A percentile compares a stretch with the other conserved stretches of the same genome.
phyloP scores from a whole-genome alignment of 768 basidiomycete genomes.

The Suillus spraguei region DNA sequence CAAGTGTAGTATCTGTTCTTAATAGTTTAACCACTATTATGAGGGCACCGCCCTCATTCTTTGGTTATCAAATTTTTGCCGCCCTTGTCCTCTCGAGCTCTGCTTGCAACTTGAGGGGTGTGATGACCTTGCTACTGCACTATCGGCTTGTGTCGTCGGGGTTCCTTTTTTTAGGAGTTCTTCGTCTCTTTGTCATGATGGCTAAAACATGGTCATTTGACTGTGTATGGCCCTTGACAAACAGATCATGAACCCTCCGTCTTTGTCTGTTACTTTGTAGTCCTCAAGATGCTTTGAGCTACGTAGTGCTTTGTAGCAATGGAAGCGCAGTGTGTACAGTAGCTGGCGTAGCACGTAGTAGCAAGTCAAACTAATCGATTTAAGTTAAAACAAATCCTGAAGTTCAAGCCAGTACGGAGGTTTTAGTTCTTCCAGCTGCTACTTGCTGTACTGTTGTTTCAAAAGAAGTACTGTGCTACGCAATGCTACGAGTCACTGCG shows the following conservation, averaged over 20 bases:
- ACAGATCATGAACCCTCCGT: neutral
- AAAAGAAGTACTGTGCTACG: too few relatives aligned
- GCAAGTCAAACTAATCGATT: too few relatives aligned
- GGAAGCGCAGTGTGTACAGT: too few relatives aligned
- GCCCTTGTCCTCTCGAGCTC: constrained; percentile 42
- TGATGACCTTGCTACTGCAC: constrained; percentile 37
- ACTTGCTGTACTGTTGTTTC: too few relatives aligned
- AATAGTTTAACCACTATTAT: constrained; percentile 72
- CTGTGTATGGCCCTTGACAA: neutral
- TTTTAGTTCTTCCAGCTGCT: too few relatives aligned
- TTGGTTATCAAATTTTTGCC: constrained; percentile 58
- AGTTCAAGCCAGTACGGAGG: too few relatives aligned
- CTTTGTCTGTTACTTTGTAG: too few relatives aligned
- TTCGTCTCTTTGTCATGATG: neutral
- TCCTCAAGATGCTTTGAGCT: too few relatives aligned
- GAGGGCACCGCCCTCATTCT: constrained; percentile 46
- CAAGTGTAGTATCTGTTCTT: constrained; percentile 79
- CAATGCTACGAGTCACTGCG: too few relatives aligned
- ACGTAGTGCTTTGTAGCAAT: too few relatives aligned
- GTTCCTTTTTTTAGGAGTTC: neutral
- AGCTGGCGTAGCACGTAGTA: too few relatives aligned
- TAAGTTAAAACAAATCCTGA: too few relatives aligned
- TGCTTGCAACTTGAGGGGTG: constrained; percentile 35
- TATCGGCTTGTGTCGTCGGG: constrained; percentile 46
- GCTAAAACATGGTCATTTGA: neutral